Base-by-base conservation (phyloP, 2,329 filamentous ascomycete genomes). In the Exophiala lecanii-corni region DNA sequence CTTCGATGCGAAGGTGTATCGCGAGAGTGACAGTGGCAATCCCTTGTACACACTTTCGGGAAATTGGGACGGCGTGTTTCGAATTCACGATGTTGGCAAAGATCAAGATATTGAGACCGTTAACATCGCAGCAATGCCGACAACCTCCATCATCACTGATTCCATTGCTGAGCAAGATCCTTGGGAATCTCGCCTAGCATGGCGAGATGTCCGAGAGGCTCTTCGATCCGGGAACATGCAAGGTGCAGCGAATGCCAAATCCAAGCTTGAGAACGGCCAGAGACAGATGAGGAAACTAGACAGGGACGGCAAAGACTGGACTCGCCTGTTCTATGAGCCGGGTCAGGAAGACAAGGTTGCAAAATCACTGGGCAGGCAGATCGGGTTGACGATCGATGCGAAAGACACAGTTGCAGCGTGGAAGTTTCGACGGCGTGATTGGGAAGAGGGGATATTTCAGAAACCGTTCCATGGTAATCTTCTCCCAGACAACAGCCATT, bases 181-280 rank as follows among this genome's bases (percentile, higher is more conserved):
- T 9, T 82, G 92, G 51, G 91, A 97, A 69, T 88, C 86, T 10
- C 81, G 91, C 35, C 79, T 86, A 45, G 91, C 91, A 3, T 97
- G 91, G 92, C 72, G 76, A 51, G 86, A 86, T 59, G 91, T 97
- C 18, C 87, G 87, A 1, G 77, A 78, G 20, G 88, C 82, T 35
- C 92, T 97, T 57, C 74, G 79, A 43, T 79, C 76, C 54, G 86
- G 88, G 45, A 87, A 96, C 63, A 87, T 96, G 77, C 87, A 95
- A 55, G 70, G 76, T 3, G 87, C 88, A 1, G 80, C 81, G 2
- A 60, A 68, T 10, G 86, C 94, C 62, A 97, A 97, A 73, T 77
- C 78, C 44, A 86, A 87, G 65, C 94, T 97, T 52, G 92, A 97
- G 67, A 86, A 88, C 55, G 81, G 82, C 25, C 91, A 97, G 72